Percentiles rank a stretch among this genome's conserved stretches.
Evolutionary conservation across 495 filamentous ascomycete genomes (phyloP).

Genomic region (Xylaria nigripes): DNA sequence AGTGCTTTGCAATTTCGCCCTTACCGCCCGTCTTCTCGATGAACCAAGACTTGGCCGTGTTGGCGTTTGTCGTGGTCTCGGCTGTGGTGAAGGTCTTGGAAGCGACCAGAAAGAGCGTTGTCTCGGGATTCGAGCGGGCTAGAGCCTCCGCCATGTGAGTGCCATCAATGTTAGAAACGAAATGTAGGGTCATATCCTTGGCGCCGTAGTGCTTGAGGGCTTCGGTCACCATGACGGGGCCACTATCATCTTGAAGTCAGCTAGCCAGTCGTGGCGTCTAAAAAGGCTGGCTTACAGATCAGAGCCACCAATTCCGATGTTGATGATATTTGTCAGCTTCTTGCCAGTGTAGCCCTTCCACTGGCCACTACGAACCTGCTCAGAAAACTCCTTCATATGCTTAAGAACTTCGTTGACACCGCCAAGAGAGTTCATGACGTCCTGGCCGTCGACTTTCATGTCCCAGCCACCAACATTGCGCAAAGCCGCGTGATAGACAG

Average conservation of each 20-base stretch:
- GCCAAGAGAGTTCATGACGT: slow-evolving; percentile 67
- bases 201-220: slow-evolving; percentile 89
- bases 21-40: slow-evolving; percentile 62
- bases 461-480: slow-evolving; percentile 77
- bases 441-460: slow-evolving; percentile 90
- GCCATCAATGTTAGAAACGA: slow-evolving; percentile 98
- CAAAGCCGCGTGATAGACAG: slow-evolving; percentile 90
- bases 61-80: slow-evolving; percentile 94
- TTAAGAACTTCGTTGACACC: slow-evolving; percentile 84
- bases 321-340: slow-evolving; percentile 91
- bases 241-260: slow-evolving; percentile 40
- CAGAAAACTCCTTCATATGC: slow-evolving; percentile 95
- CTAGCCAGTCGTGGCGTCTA: neutral
- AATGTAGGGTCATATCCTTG: slow-evolving; percentile 80
- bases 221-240: slow-evolving; percentile 97
- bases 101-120: slow-evolving; percentile 92
- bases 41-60: slow-evolving; percentile 95
- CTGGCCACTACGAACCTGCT: slow-evolving; percentile 85
- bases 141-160: slow-evolving; percentile 96
- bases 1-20: slow-evolving; percentile 95
- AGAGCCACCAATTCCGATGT: slow-evolving; percentile 96
- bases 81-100: slow-evolving; percentile 99
- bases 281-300: slow-evolving; percentile 64
- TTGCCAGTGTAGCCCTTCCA: slow-evolving; percentile 99
- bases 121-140: slow-evolving; percentile 82